A percentile compares a stretch with the other conserved stretches of the same genome.
phyloP scores from a whole-genome alignment of 768 basidiomycete species.

The Suillus brevipes region DNA sequence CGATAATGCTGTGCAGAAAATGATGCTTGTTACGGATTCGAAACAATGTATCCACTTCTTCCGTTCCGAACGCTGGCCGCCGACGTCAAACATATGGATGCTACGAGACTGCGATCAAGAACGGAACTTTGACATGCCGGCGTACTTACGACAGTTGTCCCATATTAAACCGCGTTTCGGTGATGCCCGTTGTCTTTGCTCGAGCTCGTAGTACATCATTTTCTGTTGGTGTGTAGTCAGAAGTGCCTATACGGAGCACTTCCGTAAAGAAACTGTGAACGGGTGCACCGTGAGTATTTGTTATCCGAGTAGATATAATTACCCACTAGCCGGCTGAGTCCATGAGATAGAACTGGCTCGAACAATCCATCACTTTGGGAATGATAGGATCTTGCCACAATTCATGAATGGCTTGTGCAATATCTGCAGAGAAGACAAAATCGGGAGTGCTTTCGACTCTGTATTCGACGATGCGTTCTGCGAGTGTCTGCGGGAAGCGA shows the following conservation, averaged over 20 bases:
- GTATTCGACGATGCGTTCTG: conserved; percentile 65
- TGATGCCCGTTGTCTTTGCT: conserved; percentile 87
- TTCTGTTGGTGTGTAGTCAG: conserved; percentile 83
- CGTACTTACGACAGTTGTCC: conserved; percentile 57
- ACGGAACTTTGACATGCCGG: rapidly evolving
- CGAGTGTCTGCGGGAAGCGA: conserved; percentile 39
- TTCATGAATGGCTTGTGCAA: conserved; percentile 67
- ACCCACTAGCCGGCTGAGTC: conserved; percentile 90
- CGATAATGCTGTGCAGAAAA: conserved; percentile 73
- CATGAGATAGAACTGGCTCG: conserved; percentile 88
- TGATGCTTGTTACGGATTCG: conserved; percentile 78
- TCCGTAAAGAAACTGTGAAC: conserved; percentile 76
- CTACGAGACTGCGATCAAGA: conserved; percentile 18
- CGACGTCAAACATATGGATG: conserved; percentile 77
- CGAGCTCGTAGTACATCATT: conserved; percentile 87
- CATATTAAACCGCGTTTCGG: conserved; percentile 81
- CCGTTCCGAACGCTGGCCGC: conserved; percentile 77
- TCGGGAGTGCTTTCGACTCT: conserved; percentile 40
- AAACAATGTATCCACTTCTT: conserved; percentile 86
- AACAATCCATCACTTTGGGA: conserved; percentile 50
- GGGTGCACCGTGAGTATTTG: not conserved
- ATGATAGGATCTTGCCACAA: conserved; percentile 73
- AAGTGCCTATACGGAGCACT: conserved; percentile 77
- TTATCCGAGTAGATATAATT: not conserved
- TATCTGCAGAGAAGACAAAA: conserved; percentile 56